A percentile compares a stretch with the other conserved stretches of the same genome.
These are phyloP conservation scores for Saturnispora gosingensis DNA, from an alignment of 805 yeast genomes.

Conservation along the genomic window DNA sequence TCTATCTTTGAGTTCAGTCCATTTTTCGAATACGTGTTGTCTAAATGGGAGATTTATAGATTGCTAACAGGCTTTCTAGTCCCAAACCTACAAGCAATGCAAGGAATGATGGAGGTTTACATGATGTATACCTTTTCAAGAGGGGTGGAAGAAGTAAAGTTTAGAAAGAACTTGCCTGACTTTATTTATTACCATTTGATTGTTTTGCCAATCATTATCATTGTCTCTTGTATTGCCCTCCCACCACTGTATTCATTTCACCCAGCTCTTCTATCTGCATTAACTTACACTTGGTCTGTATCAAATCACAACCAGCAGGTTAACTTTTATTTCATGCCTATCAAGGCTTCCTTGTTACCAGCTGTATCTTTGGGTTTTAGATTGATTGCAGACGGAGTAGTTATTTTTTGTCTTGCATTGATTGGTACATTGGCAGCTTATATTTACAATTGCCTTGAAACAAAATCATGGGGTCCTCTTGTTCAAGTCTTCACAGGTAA, in stretches of 20 bases:
- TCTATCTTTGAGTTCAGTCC: slow-evolving; percentile 20
- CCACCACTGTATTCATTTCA: slow-evolving; percentile 25
- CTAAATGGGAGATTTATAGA: slow-evolving; percentile 36
- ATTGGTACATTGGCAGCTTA: slow-evolving; percentile 51
- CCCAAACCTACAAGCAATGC: slow-evolving; percentile 33
- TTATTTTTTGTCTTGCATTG: slow-evolving; percentile 32
- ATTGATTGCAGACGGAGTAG: slow-evolving; percentile 36
- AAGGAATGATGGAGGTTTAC: slow-evolving; percentile 42
- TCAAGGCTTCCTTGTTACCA: slow-evolving; percentile 49
- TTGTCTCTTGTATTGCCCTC: slow-evolving; percentile 22
- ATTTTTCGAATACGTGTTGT: slow-evolving; percentile 24
- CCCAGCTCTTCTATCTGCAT: slow-evolving; percentile 40
- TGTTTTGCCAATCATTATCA: slow-evolving; percentile 38
- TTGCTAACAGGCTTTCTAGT: slow-evolving; percentile 42
- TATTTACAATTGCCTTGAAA: slow-evolving; percentile 52
- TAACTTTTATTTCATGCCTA: slow-evolving; percentile 44
- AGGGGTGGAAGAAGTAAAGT: slow-evolving; percentile 47
- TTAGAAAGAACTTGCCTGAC: slow-evolving; percentile 40
- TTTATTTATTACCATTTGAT: slow-evolving; percentile 45
- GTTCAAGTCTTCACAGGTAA: slow-evolving; percentile 26
- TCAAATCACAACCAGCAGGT: slow-evolving; percentile 43
- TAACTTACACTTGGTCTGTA: slow-evolving; percentile 56
- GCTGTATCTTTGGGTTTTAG: slow-evolving; percentile 32
- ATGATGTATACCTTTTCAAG: slow-evolving; percentile 48
- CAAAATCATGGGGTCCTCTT: slow-evolving; percentile 43